These are phyloP conservation scores for Naumovozyma castellii DNA, from an alignment of 805 yeast species.

Conservation along the genomic window DNA sequence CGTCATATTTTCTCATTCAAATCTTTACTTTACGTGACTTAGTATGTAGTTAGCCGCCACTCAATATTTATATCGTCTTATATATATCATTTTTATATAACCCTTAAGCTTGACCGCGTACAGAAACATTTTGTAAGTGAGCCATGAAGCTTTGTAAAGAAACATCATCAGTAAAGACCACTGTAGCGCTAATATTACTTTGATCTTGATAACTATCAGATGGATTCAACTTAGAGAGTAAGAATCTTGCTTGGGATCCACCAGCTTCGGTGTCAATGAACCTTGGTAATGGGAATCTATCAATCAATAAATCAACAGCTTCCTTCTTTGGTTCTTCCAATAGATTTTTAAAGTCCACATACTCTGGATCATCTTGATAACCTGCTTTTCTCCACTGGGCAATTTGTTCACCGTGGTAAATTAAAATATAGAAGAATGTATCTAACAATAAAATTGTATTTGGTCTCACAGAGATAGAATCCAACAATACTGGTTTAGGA, in stretches of 20 bases:
- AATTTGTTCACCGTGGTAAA: slow-evolving; percentile 89
- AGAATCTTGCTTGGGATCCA: slow-evolving; percentile 95
- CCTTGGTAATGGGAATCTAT: slow-evolving; percentile 95
- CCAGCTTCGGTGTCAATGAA: slow-evolving; percentile 97
- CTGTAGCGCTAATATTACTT: slow-evolving; percentile 48
- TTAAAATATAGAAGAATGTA: slow-evolving; percentile 92
- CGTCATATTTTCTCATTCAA: no score
- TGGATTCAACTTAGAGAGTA: slow-evolving; percentile 90
- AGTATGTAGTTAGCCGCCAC: no score
- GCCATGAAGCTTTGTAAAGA: slow-evolving; percentile 90
- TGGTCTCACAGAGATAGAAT: slow-evolving; percentile 84
- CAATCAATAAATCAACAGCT: slow-evolving; percentile 83
- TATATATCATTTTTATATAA: background rate
- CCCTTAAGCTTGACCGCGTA: slow-evolving; percentile 35
- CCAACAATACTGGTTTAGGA: slow-evolving; percentile 85
- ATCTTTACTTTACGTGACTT: no score
- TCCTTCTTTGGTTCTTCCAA: slow-evolving; percentile 85
- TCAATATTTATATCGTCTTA: background rate
- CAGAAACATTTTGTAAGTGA: slow-evolving; percentile 87
- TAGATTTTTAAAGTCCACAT: slow-evolving; percentile 76
- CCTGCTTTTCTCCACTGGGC: slow-evolving; percentile 96
- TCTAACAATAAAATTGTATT: slow-evolving; percentile 82
- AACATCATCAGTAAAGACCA: slow-evolving; percentile 94
- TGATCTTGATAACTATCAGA: slow-evolving; percentile 66
- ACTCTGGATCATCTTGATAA: slow-evolving; percentile 84